Evolutionary conservation across 495 filamentous ascomycete species (phyloP).

Genomic region (Podospora conica): DNA sequence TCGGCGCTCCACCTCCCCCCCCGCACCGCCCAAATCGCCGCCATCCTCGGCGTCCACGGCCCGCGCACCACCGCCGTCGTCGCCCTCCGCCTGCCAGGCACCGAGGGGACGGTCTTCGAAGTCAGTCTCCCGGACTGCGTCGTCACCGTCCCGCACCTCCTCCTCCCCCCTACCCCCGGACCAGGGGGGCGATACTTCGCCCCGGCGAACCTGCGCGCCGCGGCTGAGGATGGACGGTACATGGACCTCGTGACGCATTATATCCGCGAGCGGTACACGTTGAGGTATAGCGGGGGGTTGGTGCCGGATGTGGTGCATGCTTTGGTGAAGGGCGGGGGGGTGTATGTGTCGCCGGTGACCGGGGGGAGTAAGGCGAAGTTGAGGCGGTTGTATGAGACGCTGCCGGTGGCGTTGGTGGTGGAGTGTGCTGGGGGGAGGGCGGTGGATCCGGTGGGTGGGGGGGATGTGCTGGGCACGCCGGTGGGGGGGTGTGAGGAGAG

Average conservation of each 20-base stretch:
- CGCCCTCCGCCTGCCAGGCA: conserved; percentile 37
- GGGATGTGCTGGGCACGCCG: conserved; percentile 30
- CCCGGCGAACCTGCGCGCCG: conserved; percentile 48
- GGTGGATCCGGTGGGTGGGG: conserved; percentile 36
- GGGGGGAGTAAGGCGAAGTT: conserved; percentile 42
- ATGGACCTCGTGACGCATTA: conserved; percentile 36
- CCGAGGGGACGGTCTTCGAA: conserved; percentile 35
- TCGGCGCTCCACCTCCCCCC: conserved; percentile 35
- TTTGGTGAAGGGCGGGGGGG: conserved; percentile 46
- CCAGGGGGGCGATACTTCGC: conserved; percentile 41
- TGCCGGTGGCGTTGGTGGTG: conserved; percentile 44
- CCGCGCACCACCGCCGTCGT: conserved; percentile 46
- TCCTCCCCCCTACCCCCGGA: neutral
- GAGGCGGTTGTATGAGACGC: conserved; percentile 44
- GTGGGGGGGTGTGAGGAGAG: conserved; percentile 39
- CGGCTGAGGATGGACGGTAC: conserved; percentile 38
- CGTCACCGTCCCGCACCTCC: neutral
- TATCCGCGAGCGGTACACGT: conserved; percentile 39
- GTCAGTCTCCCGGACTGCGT: conserved; percentile 26
- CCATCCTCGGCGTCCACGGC: conserved; percentile 46
- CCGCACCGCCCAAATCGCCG: conserved; percentile 32
- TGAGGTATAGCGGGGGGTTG: conserved; percentile 47
- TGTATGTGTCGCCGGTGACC: conserved; percentile 47
- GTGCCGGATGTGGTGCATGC: conserved; percentile 50
- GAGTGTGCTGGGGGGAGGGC: conserved; percentile 48